These are phyloP conservation scores for Vitis hybrid DNA, from an alignment of 177 flowering plant genomes.

Conservation along the genomic window DNA sequence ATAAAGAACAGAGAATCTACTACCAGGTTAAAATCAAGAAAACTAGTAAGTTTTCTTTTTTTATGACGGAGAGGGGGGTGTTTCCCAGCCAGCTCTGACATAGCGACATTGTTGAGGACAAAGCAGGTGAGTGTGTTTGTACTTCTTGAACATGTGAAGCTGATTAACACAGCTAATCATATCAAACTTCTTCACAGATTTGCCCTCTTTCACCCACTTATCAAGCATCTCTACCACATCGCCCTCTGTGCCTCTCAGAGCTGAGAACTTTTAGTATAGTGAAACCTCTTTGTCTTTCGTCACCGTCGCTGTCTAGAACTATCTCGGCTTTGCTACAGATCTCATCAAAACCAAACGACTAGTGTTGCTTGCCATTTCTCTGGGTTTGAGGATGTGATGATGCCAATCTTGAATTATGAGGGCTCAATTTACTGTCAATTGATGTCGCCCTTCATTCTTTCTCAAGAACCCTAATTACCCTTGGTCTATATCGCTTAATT, in stretches of 20 bases:
- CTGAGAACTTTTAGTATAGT: fast-evolving
- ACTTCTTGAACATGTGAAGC: too few species aligned
- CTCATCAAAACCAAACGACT: too few species aligned
- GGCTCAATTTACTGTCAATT: conserved; percentile 56
- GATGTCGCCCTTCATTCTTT: conserved; percentile 85
- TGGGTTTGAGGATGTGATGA: conserved; percentile 10
- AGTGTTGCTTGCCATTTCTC: too few species aligned
- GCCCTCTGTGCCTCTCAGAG: too few species aligned
- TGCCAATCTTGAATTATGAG: conserved; percentile 39
- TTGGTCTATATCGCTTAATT: conserved; percentile 52
- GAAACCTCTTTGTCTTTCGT: too few species aligned
- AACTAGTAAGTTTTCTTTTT: conserved; percentile 10
- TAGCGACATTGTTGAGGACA: too few species aligned
- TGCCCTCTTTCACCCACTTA: too few species aligned
- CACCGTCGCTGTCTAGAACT: fast-evolving
- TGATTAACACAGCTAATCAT: too few species aligned
- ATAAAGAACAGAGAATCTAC: conserved; percentile 24
- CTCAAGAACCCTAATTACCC: conserved; percentile 57
- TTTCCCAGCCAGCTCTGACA: too few species aligned
- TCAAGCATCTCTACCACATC: too few species aligned
- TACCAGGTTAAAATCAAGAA: conserved; percentile 25
- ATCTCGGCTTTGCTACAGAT: fast-evolving
- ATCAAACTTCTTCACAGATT: too few species aligned
- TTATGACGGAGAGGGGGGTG: fast-evolving
- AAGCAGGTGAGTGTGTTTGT: too few species aligned